phyloP scores from a whole-genome alignment of 176 grass and related monocot genomes.

The Oryza brachyantha region DNA sequence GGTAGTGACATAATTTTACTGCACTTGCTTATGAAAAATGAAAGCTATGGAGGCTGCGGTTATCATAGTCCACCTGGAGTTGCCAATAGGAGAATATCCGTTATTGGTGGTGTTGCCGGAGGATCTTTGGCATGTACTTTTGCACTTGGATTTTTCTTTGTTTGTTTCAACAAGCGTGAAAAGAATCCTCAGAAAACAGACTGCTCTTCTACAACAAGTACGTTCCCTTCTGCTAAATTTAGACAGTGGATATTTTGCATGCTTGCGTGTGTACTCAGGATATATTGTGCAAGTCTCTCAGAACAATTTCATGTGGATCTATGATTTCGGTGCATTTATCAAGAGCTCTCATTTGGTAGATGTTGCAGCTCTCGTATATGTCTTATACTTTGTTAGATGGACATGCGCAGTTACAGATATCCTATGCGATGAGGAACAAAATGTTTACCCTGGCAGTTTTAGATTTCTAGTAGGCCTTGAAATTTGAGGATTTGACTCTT shows the following conservation, averaged over 20 bases:
- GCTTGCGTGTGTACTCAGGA: neutral
- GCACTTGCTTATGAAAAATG: constrained; percentile 12
- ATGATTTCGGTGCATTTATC: neutral
- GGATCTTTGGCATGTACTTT: constrained; percentile 61
- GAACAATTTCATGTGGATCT: neutral
- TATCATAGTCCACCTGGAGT: constrained; percentile 19
- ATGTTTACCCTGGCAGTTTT: neutral
- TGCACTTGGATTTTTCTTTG: constrained; percentile 48
- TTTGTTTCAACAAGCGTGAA: constrained; percentile 57
- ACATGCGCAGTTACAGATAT: neutral
- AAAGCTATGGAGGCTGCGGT: constrained; percentile 45
- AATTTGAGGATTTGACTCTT: constrained; percentile 5
- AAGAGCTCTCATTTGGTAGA: constrained; percentile 15
- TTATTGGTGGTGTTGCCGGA: constrained; percentile 45
- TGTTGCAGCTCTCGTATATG: neutral
- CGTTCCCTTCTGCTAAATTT: neutral
- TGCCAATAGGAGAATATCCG: constrained; percentile 30
- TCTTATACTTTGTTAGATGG: constrained; percentile 8
- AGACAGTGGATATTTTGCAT: constrained; percentile 29
- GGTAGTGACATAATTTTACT: constrained; percentile 10
- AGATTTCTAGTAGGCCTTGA: neutral
- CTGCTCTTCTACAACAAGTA: constrained; percentile 57
- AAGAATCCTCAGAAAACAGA: constrained; percentile 37
- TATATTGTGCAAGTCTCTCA: neutral
- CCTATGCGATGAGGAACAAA: neutral